Percentiles rank a stretch among this genome's conserved stretches.
These are phyloP conservation scores for Exutisphaerella laricina DNA, from an alignment of 2,329 filamentous ascomycete species.

Conservation along the genomic window DNA sequence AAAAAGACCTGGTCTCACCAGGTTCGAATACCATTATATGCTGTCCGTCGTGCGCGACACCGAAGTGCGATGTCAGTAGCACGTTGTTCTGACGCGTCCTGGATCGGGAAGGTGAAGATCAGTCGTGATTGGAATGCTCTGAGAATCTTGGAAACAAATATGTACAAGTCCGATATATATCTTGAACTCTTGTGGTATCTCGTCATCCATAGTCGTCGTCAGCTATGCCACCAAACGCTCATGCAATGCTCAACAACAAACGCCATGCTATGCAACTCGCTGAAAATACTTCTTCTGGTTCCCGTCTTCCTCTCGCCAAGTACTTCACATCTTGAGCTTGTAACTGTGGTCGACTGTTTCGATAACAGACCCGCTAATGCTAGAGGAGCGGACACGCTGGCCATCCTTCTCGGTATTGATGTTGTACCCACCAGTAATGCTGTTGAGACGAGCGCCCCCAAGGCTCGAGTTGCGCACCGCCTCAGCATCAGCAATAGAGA, in stretches of 20 bases:
- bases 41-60: too few relatives aligned
- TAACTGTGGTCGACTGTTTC: constrained; percentile 7
- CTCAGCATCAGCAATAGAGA: constrained; percentile 26
- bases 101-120: too few relatives aligned
- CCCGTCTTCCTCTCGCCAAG: not conserved
- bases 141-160: not conserved
- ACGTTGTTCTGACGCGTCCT: too few relatives aligned
- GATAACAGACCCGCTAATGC: constrained; percentile 4
- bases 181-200: constrained; percentile 1
- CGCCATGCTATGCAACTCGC: constrained; percentile 1
- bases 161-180: not conserved
- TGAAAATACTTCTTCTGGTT: not conserved
- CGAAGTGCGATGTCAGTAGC: too few relatives aligned
- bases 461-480: constrained; percentile 25
- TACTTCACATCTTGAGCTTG: constrained; percentile 9
- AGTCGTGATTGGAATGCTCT: not conserved
- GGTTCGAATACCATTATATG: too few relatives aligned
- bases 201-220: not conserved
- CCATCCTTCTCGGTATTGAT: constrained; percentile 9
- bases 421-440: constrained; percentile 26
- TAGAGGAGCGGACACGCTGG: constrained; percentile 3
- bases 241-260: not conserved
- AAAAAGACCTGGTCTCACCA: too few relatives aligned
- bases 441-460: constrained; percentile 24
- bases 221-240: not conserved